Evolutionary conservation across 2,329 filamentous ascomycete genomes (phyloP).

Genomic region (Albophoma yamanashiensis): DNA sequence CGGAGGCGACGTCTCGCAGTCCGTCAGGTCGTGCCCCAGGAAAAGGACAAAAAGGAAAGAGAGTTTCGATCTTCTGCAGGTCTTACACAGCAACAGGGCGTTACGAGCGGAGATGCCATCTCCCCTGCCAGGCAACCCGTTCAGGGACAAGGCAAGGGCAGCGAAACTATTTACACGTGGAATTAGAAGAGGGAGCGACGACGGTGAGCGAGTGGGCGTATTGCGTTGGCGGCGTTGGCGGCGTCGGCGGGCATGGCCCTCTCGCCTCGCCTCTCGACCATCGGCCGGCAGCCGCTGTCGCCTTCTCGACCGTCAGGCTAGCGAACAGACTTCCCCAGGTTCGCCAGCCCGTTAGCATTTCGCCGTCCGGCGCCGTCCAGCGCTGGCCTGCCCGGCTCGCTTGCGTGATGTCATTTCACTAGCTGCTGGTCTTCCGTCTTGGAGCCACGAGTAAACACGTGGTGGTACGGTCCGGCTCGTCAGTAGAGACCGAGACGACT

Average conservation of each 20-base stretch:
- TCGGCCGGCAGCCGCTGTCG: neutral
- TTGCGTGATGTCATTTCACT: neutral
- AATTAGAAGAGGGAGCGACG: neutral
- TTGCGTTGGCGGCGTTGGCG: no score
- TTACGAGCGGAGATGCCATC: neutral
- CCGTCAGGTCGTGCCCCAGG: neutral
- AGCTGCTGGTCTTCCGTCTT: neutral
- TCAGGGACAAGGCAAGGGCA: slow-evolving; percentile 1
- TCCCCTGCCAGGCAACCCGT: neutral
- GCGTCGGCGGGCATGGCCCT: neutral
- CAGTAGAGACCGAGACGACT: neutral
- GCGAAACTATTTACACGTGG: neutral
- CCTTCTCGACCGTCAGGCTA: no score
- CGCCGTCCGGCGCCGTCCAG: no score
- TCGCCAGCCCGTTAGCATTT: neutral
- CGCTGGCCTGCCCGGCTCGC: no score
- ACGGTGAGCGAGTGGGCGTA: no score
- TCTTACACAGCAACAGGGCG: slow-evolving; percentile 8
- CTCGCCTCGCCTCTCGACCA: neutral
- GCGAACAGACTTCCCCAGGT: no score
- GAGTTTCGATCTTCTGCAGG: slow-evolving; percentile 6
- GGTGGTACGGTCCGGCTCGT: neutral
- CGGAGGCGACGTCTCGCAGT: neutral
- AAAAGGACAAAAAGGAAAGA: slow-evolving; percentile 2
- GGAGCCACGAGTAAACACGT: neutral